Evolutionary conservation across 1,139 yeast species (phyloP).

Genomic region (Barnettozyma hawaiiensis): DNA sequence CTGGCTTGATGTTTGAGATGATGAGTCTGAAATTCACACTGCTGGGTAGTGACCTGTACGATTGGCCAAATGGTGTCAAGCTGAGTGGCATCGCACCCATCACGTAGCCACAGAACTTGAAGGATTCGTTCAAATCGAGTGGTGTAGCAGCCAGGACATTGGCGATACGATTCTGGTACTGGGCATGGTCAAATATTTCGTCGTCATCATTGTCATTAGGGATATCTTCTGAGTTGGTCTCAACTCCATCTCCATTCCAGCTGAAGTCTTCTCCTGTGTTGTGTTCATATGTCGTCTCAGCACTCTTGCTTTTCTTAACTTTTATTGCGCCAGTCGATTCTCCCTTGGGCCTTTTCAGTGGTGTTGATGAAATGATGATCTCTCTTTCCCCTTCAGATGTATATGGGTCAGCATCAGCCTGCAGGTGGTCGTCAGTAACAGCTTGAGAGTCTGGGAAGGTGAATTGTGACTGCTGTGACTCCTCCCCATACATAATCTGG

Average conservation of each 20-base stretch:
- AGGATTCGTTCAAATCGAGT: not conserved
- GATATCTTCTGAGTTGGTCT: not conserved
- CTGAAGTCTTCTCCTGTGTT: slow-evolving; percentile 1
- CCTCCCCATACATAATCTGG: not conserved
- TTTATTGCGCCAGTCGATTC: not conserved
- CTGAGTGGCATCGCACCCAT: slow-evolving; percentile 16
- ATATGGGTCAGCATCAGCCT: not conserved
- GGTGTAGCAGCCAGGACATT: not conserved
- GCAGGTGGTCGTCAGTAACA: not conserved
- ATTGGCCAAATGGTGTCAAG: slow-evolving; percentile 11
- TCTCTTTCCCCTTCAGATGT: not conserved
- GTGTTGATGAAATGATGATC: not conserved
- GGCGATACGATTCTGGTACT: slow-evolving; percentile 7
- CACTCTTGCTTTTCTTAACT: not conserved
- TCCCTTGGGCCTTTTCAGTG: not conserved
- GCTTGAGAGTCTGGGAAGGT: slow-evolving; percentile 1
- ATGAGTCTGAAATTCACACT: slow-evolving; percentile 15
- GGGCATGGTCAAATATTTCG: not conserved
- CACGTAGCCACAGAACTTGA: slow-evolving; percentile 12
- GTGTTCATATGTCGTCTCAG: not conserved
- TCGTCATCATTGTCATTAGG: not conserved
- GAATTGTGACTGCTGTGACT: not conserved
- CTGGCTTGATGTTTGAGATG: slow-evolving; percentile 13
- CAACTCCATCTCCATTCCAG: not conserved
- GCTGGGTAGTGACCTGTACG: slow-evolving; percentile 11